Evolutionary conservation across 2,329 filamentous ascomycete species (phyloP).

Genomic region (Beauveria pseudobassiana): DNA sequence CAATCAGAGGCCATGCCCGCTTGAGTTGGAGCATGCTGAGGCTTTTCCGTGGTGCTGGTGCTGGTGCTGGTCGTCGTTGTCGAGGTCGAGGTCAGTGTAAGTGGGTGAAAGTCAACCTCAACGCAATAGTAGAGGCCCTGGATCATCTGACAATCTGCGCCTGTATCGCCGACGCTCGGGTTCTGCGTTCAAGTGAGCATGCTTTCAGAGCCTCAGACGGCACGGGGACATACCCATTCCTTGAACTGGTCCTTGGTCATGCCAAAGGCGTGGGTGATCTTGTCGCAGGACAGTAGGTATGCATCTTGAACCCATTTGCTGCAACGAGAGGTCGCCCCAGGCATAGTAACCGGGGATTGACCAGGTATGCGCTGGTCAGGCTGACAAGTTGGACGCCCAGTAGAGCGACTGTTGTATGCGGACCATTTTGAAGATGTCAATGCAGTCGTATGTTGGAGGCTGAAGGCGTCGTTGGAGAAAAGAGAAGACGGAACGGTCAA

Average conservation of each 20-base stretch:
- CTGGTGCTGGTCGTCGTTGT: not conserved
- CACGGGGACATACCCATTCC: not conserved
- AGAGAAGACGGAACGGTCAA: not conserved
- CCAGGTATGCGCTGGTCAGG: not conserved
- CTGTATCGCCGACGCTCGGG: not conserved
- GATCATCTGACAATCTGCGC: not conserved
- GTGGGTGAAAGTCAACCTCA: not conserved
- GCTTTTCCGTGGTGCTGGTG: not conserved
- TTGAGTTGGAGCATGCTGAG: not conserved
- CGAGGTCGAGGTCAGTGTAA: not conserved
- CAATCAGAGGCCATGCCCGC: not conserved
- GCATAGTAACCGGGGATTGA: not conserved
- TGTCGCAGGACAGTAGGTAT: not conserved
- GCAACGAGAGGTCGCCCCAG: not conserved
- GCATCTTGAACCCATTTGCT: not conserved
- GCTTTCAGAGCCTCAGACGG: not conserved
- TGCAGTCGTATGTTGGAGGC: not conserved
- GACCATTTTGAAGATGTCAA: not conserved
- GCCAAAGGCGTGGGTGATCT: not conserved
- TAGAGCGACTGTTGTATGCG: not conserved
- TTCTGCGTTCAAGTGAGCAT: not conserved
- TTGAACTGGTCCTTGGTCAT: not conserved
- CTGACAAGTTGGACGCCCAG: not conserved
- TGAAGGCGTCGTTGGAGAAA: not conserved
- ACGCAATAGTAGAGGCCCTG: conserved; percentile 1